Conservation (phyloP, 1,284 basidiomycete genomes). For the Ustilago vetiveriae region DNA sequence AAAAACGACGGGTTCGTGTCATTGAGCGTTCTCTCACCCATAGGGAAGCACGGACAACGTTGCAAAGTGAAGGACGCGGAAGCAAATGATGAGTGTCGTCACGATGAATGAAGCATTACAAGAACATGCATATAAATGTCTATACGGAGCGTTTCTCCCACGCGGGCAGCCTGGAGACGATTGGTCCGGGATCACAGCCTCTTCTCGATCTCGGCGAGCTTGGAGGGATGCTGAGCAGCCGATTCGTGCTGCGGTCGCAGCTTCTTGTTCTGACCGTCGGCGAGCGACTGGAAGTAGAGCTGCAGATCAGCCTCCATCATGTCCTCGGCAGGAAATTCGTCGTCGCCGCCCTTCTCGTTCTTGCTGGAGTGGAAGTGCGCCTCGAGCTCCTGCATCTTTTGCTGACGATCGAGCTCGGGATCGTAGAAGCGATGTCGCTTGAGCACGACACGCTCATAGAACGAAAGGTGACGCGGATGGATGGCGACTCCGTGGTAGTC, state of each 20-base stretch:
- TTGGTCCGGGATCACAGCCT: conserved; percentile 7
- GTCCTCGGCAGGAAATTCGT: conserved; percentile 21
- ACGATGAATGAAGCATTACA: too few relatives aligned
- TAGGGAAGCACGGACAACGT: background rate
- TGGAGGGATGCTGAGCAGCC: conserved; percentile 36
- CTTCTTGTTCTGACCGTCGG: conserved; percentile 47
- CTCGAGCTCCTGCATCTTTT: conserved; percentile 70
- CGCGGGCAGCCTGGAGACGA: too few relatives aligned
- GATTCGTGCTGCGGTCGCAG: conserved; percentile 8
- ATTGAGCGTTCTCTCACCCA: too few relatives aligned
- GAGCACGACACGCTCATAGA: conserved; percentile 70
- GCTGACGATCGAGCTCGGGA: conserved; percentile 70
- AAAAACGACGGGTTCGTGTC: too few relatives aligned
- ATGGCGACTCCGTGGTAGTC: conserved; percentile 73
- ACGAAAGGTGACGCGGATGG: conserved; percentile 71
- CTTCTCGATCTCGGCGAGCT: conserved; percentile 60
- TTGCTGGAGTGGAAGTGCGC: conserved; percentile 66
- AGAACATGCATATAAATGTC: background rate
- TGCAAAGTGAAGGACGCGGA: background rate
- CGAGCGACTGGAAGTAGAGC: conserved; percentile 56
- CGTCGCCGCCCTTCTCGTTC: conserved; percentile 30
- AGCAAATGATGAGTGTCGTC: background rate
- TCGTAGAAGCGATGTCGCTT: conserved; percentile 71
- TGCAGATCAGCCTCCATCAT: conserved; percentile 54
- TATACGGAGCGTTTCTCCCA: background rate